Base-by-base conservation (phyloP, 192 early-diverging fungal species). In the Backusella macrospora region DNA sequence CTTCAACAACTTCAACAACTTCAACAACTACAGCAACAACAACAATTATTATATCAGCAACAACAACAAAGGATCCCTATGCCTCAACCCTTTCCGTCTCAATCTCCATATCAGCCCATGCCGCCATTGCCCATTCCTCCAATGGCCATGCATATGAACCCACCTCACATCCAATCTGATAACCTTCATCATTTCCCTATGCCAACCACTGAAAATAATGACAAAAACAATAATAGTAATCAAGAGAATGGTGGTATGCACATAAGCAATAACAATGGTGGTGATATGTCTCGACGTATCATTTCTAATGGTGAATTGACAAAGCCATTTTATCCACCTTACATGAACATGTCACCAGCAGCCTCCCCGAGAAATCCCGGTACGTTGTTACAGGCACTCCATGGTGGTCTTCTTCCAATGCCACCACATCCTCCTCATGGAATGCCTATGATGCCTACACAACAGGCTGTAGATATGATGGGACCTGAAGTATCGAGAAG, bases 321-420 rank as follows among this genome's bases (percentile, higher is more conserved):
- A 18, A 68, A 68, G 26, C 67, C 67, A 13, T 68, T 68, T 15
- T 68, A 68, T 68, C 67, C 67, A 47, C 67, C 67, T 1, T 47
- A 45, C 44, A 68, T 68, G 67, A 68, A 12, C 12, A 68, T 46
- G 43, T 70, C 64, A 6, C 67, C 74, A 23, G 34, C 44, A 7
- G 59, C 67, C 5, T 74, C 72, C 4, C 77, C 71, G 4, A 40
- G 73, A 44, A 59, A 47, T 49, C 45, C 78, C 0, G 78, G 73
- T 34, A 16, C 67, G 14, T 68, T 73, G 40, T 39, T 73, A 43
- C 72, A 73, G 3, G 40, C 76, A 48, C 67, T 78, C 0, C 71
- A 73, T 47, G 71, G 71, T 14, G 68, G 62, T 2, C 63, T 23
- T 29, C 26, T 38, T 34, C 71, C 62, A 23, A 10, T 39, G 34